Conservation (phyloP, 371 early-diverging fungal genomes). For the Mortierella polycephala region DNA sequence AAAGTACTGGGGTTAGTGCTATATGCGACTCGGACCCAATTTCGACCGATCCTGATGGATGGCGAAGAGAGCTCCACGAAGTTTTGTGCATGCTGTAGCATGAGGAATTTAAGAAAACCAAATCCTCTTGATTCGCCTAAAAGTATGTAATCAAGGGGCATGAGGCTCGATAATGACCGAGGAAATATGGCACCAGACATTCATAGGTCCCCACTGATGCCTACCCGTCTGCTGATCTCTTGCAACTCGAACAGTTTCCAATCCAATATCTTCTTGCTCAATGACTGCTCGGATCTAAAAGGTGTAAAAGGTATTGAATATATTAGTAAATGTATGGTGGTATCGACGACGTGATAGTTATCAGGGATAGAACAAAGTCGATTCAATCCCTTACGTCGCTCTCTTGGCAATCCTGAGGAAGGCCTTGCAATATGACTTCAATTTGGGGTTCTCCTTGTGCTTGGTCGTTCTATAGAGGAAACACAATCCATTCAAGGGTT, state of each 20-base stretch:
- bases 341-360: background rate
- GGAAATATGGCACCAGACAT: background rate
- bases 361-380: background rate
- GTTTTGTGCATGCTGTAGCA: constrained; percentile 25
- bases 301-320: too few relatives aligned
- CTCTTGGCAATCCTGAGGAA: constrained; percentile 31
- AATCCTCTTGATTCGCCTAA: constrained; percentile 42
- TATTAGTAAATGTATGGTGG: background rate
- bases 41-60: constrained; percentile 30
- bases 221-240: constrained; percentile 43
- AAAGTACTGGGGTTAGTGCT: constrained; percentile 33
- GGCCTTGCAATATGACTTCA: constrained; percentile 33
- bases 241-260: constrained; percentile 28
- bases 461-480: constrained; percentile 12
- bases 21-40: constrained; percentile 24
- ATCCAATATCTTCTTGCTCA: constrained; percentile 21
- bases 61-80: constrained; percentile 24
- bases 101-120: constrained; percentile 30
- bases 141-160: background rate
- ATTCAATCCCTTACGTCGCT: constrained; percentile 21
- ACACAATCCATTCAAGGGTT: background rate
- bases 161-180: background rate
- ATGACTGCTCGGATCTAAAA: constrained; percentile 27
- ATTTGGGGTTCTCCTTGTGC: constrained; percentile 26
- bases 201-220: background rate